Evolutionary conservation across 495 filamentous ascomycete species (phyloP).

Genomic region (Annulohypoxylon bovei): DNA sequence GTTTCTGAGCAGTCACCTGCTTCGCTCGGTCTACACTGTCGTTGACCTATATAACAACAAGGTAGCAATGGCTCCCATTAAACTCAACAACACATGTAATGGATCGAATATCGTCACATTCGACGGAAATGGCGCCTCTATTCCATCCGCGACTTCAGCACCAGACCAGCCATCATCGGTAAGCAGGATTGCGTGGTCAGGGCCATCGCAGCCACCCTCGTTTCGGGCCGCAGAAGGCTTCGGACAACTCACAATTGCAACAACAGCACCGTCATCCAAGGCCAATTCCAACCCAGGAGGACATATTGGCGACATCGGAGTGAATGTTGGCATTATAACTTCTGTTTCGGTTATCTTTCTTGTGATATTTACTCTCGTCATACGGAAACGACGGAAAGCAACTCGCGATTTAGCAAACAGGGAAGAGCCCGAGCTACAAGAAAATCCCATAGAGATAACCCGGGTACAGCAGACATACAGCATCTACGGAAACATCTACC

Average conservation of each 20-base stretch:
- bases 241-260: background rate
- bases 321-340: background rate
- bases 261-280: background rate
- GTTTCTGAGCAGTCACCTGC: background rate
- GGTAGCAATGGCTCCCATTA: conserved; percentile 3
- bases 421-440: background rate
- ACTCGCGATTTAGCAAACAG: background rate
- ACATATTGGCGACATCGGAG: background rate
- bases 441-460: background rate
- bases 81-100: background rate
- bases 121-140: background rate
- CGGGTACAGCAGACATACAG: background rate
- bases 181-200: background rate
- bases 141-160: background rate
- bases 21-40: conserved; percentile 1
- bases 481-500: background rate
- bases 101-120: conserved; percentile 1
- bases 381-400: background rate
- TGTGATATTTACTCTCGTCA: background rate
- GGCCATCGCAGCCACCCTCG: background rate
- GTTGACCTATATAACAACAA: background rate
- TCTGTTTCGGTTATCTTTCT: background rate
- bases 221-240: background rate
- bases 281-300: background rate
- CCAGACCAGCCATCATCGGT: background rate